A percentile compares a stretch with the other conserved stretches of the same genome.
These are phyloP conservation scores for Pseudovirgaria hyperparasitica DNA, from an alignment of 2,329 filamentous ascomycete species.

Conservation along the genomic window DNA sequence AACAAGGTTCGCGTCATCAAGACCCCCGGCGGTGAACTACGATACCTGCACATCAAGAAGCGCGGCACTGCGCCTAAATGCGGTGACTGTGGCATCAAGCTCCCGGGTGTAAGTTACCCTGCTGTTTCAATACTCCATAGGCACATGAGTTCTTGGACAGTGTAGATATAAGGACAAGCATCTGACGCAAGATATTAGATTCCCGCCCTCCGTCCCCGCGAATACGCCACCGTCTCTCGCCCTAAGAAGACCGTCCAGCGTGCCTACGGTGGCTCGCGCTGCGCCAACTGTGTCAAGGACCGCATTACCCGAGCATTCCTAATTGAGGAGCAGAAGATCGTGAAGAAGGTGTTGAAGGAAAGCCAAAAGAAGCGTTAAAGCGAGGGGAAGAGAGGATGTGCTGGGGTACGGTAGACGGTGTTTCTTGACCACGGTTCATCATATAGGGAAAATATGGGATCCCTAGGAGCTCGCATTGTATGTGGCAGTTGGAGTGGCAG, in stretches of 20 bases:
- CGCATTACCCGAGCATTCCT: slow-evolving; percentile 96
- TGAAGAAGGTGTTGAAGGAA: slow-evolving; percentile 99
- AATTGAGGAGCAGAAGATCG: slow-evolving; percentile 99
- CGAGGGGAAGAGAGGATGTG: slow-evolving; percentile 7
- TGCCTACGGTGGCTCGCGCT: slow-evolving; percentile 96
- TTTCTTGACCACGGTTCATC: too few relatives aligned
- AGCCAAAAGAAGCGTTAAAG: slow-evolving; percentile 54
- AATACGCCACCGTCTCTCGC: slow-evolving; percentile 94
- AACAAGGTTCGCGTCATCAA: slow-evolving; percentile 89
- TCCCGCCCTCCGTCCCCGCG: slow-evolving; percentile 92
- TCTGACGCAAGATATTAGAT: too few relatives aligned
- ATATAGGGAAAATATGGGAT: too few relatives aligned
- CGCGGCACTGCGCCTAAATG: slow-evolving; percentile 96
- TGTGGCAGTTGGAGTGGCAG: too few relatives aligned
- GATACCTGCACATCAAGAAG: slow-evolving; percentile 99
- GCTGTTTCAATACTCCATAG: not conserved
- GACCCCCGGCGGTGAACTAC: slow-evolving; percentile 91
- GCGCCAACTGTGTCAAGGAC: slow-evolving; percentile 97
- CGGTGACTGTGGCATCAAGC: slow-evolving; percentile 87
- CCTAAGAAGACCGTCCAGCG: slow-evolving; percentile 99
- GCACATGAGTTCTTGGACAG: too few relatives aligned
- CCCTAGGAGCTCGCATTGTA: too few relatives aligned
- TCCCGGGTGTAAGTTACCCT: slow-evolving; percentile 75
- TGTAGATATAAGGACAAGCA: too few relatives aligned
- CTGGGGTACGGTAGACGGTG: slow-evolving; percentile 16